Percentiles rank a stretch among this genome's conserved stretches.
phyloP scores from a whole-genome alignment of 2,329 filamentous ascomycete species.

The Hypomyces perniciosus region DNA sequence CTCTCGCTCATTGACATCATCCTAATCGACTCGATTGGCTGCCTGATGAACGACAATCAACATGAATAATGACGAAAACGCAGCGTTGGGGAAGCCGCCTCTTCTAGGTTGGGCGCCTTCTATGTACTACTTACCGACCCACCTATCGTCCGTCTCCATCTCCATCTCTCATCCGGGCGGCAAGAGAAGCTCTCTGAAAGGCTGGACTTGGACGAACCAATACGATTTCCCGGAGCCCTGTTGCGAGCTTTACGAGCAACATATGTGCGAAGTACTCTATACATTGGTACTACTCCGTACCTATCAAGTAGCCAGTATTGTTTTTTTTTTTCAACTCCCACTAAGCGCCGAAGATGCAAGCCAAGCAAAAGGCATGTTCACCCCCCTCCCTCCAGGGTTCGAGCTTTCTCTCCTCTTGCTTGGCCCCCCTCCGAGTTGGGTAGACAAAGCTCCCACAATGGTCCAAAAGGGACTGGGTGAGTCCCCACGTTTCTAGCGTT shows the following conservation, averaged over 20 bases:
- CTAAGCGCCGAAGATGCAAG: conserved; percentile 12
- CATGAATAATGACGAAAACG: too few species aligned
- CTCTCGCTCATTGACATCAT: too few species aligned
- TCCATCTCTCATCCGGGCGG: conserved; percentile 26
- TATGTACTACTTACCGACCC: not conserved
- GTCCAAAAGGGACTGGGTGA: conserved; percentile 19
- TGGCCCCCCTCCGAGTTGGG: conserved; percentile 5
- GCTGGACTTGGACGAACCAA: conserved; percentile 19
- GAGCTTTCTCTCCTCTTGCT: conserved; percentile 7
- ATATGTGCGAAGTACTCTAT: too few species aligned
- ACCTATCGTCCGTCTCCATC: conserved; percentile 16
- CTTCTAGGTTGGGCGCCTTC: conserved; percentile 3
- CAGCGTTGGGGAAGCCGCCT: too few species aligned
- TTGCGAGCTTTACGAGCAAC: too few species aligned
- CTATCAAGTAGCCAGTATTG: too few species aligned
- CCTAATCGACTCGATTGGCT: too few species aligned
- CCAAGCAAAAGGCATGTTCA: conserved; percentile 2
- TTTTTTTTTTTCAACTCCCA: too few species aligned
- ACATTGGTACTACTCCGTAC: too few species aligned
- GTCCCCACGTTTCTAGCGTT: conserved; percentile 22
- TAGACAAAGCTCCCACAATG: not conserved
- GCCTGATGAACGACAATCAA: too few species aligned
- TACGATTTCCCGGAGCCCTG: conserved; percentile 7
- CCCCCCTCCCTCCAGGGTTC: not conserved
- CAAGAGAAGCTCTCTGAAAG: conserved; percentile 35